These are phyloP conservation scores for Lonicera japonica DNA, from an alignment of 129 eudicot species.

Conservation along the genomic window DNA sequence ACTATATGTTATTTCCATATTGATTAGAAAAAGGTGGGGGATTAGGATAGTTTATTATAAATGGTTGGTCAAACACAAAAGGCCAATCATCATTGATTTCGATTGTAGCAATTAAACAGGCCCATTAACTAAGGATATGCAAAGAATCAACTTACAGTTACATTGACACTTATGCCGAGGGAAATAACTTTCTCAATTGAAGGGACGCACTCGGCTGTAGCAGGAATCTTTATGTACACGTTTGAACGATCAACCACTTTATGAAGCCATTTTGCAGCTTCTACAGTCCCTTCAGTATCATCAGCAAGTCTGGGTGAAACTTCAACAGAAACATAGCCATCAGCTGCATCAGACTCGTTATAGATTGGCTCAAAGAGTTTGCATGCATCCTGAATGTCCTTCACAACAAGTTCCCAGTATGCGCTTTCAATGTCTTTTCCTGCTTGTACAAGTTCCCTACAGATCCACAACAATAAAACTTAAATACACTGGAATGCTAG, in stretches of 20 bases:
- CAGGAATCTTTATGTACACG: conserved; percentile 95
- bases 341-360: conserved; percentile 79
- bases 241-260: conserved; percentile 74
- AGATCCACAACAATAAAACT: conserved; percentile 5
- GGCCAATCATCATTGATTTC: background rate
- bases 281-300: conserved; percentile 81
- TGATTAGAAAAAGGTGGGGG: background rate
- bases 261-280: conserved; percentile 94
- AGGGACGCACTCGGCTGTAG: conserved; percentile 89
- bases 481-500: background rate
- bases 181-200: conserved; percentile 86
- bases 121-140: conserved; percentile 5
- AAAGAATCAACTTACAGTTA: conserved; percentile 63
- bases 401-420: conserved; percentile 95
- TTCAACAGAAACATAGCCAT: conserved; percentile 98
- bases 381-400: conserved; percentile 99
- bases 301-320: conserved; percentile 96
- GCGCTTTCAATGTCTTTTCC: conserved; percentile 96
- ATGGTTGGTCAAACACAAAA: background rate
- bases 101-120: background rate
- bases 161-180: conserved; percentile 88
- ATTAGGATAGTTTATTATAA: background rate
- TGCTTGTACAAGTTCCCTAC: conserved; percentile 85
- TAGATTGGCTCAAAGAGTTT: conserved; percentile 84
- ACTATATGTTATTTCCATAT: background rate